Base-by-base conservation (phyloP, 768 basidiomycete genomes). In the Galerina marginata region DNA sequence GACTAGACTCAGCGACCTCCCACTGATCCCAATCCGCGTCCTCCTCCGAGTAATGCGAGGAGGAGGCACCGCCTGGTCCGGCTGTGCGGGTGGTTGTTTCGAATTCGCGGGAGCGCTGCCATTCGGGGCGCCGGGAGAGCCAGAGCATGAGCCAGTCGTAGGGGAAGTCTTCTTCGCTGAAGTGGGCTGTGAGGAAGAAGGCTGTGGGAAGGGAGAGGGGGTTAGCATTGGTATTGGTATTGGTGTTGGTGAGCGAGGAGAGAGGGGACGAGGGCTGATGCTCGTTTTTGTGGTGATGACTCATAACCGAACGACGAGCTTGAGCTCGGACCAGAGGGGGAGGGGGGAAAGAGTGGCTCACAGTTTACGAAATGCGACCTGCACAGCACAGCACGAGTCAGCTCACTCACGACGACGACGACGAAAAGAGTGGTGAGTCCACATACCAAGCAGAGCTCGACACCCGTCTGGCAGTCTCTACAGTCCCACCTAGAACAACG, bases 81-180 rank as follows among this genome's bases (percentile, higher is more conserved):
- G 86, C 80, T 0, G 88, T 83, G 39, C 92, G 85, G 11, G 92
- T 93, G 15, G 92, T 94, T 0, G 92, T 93, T 76, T 94, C 92
- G 61, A 94, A 93, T 74, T 94, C 92, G 58, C 92, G 86, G 7
- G 92, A 92, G 40, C 91, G 88, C 69, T 93, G 92, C 92, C 92
- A 93, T 74, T 93, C 92, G 43, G 92, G 79, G 25, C 90, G 83
- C 53, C 91, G 87, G 44, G 91, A 91, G 50, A 94, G 85, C 92
- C 92, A 94, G 36, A 93, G 82, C 90, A 93, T 93, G 54, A 94
- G 82, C 92, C 92, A 94, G 75, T 94, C 92, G 66, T 93, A 94
- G 3, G 92, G 92, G 64, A 91, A 91, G 70, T 94, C 92, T 74
- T 94, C 92, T 76, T 94, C 92, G 64, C 87, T 90, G 79, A 94